Evolutionary conservation across 108 stramenopile genomes (phyloP), one percentile per base, ranked within the genome.

Genomic region (Cyclotella cryptica): DNA sequence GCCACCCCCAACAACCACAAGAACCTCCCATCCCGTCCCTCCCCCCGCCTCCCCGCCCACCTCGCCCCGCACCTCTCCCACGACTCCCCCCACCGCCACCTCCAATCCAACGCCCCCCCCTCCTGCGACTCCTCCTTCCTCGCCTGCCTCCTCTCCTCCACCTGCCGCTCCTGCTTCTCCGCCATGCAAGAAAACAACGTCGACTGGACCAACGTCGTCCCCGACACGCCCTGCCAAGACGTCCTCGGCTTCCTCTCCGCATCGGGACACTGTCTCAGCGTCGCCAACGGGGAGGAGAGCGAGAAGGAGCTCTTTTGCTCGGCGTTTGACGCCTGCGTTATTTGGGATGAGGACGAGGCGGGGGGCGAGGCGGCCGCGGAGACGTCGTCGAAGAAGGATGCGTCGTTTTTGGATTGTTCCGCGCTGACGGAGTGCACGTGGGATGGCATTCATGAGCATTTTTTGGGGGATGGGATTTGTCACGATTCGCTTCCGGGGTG

Each of bases 401-500:
- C 24, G 13, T 27, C 15, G 7, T n/a, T 17, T 45, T 53, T 94
- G 18, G 92, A 94, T 77, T 96, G 96, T 66, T 67, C 77, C 29
- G 69, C 81, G 26, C 71, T 96, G 21, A 91, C 85, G 10, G 68
- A 87, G 22, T 96, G 96, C 78, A 54, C 89, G 0, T 96, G 96
- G 96, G 73, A 83, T 4, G 96, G 96, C 7, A 88, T 93, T 24
- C 89, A 91, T 58, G 55, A 61, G n/a, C 76, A 72, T 29, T 96
- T 92, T 71, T 43, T 96, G 19, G 92, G 93, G 0, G 92, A 96
- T 80, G 93, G 96, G 10, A 77, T 92, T 10, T 96, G 96, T 66
- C 90, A 96, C 72, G 92, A 94, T 46, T 70, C 85, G 57, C 74
- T 93, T 51, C 83, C 86, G 49, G 96, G 96, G 12, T 96, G 95